Conservation (phyloP, 2,329 filamentous ascomycete species). For the Akanthomyces uredinophilus region DNA sequence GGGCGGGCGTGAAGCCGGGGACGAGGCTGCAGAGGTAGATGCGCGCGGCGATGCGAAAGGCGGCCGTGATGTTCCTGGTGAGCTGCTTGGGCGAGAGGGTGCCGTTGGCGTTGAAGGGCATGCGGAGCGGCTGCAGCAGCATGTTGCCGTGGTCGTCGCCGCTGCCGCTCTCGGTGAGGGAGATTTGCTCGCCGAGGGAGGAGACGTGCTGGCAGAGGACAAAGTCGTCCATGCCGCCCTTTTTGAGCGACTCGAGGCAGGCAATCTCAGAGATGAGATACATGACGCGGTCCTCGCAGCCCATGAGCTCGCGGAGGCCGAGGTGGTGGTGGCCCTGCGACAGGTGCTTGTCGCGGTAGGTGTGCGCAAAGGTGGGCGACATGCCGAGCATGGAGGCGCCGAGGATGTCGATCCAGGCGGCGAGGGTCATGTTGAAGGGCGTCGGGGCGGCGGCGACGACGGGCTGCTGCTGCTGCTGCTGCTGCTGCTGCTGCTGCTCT, state of each 20-base stretch:
- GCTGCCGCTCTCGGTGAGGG: conserved; percentile 64
- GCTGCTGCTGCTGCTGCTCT: too few species aligned
- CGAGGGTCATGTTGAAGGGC: conserved; percentile 92
- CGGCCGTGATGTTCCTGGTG: conserved; percentile 78
- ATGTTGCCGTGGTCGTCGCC: conserved; percentile 22
- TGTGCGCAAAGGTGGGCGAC: conserved; percentile 83
- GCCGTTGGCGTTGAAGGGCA: conserved; percentile 63
- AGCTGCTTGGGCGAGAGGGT: conserved; percentile 78
- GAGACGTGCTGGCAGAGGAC: conserved; percentile 84
- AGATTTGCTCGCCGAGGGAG: conserved; percentile 81
- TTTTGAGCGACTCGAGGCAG: conserved; percentile 85
- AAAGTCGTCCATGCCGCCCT: conserved; percentile 76
- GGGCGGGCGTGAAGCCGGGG: conserved; percentile 74
- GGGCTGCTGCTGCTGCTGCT: too few species aligned
- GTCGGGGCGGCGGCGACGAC: conserved; percentile 46
- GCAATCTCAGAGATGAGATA: conserved; percentile 97
- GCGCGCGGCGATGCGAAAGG: conserved; percentile 87
- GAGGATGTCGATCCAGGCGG: conserved; percentile 94
- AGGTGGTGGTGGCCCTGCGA: conserved; percentile 55
- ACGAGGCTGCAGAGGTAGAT: conserved; percentile 97
- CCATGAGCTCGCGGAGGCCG: conserved; percentile 89
- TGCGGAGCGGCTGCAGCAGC: conserved; percentile 48
- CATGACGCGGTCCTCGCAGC: conserved; percentile 95
- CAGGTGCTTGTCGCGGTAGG: conserved; percentile 92
- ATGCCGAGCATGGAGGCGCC: conserved; percentile 87